Percentiles rank a stretch among this genome's conserved stretches.
Evolutionary conservation across 2,329 filamentous ascomycete species (phyloP).

Genomic region (Phialemoniopsis sp.): DNA sequence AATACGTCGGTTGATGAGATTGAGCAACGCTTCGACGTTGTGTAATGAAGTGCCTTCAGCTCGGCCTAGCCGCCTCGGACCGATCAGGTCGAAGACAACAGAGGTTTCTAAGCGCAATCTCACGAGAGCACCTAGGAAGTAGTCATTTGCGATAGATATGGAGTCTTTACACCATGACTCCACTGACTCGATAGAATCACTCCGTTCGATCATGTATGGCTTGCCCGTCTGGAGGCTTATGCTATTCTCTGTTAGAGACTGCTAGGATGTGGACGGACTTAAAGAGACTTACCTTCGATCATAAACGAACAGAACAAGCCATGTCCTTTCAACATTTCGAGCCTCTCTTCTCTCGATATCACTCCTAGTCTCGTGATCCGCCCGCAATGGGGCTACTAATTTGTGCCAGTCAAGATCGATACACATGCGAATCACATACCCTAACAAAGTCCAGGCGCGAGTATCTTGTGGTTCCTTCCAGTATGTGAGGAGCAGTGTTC

Average conservation of each 20-base stretch:
- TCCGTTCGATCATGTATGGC: conserved; percentile 35
- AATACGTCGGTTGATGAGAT: conserved; percentile 14
- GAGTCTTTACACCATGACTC: conserved; percentile 26
- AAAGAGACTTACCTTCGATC: conserved; percentile 25
- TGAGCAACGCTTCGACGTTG: conserved; percentile 16
- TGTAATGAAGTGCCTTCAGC: conserved; percentile 8
- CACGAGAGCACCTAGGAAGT: conserved; percentile 27
- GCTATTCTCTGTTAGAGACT: conserved; percentile 12
- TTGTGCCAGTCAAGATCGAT: conserved; percentile 4
- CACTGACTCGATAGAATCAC: conserved; percentile 27
- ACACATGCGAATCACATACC: conserved; percentile 32
- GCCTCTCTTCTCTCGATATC: conserved; percentile 17
- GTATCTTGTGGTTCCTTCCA: conserved; percentile 37
- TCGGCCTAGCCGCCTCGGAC: too few relatives aligned
- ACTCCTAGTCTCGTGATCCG: neutral
- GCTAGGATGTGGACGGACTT: too few relatives aligned
- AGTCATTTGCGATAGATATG: conserved; percentile 13
- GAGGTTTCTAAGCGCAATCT: conserved; percentile 28
- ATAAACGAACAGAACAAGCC: conserved; percentile 33
- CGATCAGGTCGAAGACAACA: conserved; percentile 3
- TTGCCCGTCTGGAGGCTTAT: conserved; percentile 34
- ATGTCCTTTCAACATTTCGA: conserved; percentile 29
- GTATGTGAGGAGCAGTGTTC: conserved; percentile 30
- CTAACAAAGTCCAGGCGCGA: conserved; percentile 30
- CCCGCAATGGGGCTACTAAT: too few relatives aligned